These are phyloP conservation scores for Pseudodiploospora longispora DNA, from an alignment of 2,329 filamentous ascomycete genomes.

Conservation along the genomic window DNA sequence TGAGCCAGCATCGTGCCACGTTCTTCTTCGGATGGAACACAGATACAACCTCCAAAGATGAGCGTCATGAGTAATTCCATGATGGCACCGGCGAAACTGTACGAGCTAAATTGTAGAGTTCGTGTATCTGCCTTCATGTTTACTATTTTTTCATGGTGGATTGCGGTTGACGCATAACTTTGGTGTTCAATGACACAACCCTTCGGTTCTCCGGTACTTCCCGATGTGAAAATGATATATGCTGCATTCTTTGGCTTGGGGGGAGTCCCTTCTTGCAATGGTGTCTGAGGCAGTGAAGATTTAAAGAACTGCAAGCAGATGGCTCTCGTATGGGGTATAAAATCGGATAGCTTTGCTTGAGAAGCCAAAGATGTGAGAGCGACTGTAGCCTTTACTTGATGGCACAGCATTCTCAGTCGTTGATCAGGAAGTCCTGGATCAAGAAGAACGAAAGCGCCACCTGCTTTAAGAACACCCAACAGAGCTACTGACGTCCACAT, in stretches of 20 bases:
- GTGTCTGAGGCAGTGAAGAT: too few species aligned
- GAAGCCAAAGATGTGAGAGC: too few species aligned
- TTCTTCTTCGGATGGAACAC: constrained; percentile 7
- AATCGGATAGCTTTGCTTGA: too few species aligned
- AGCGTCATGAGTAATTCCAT: constrained; percentile 1
- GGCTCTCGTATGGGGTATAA: too few species aligned
- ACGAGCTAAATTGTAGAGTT: constrained; percentile 1
- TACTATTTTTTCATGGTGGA: not conserved
- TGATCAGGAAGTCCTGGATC: not conserved
- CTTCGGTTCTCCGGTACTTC: constrained; percentile 42
- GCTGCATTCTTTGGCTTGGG: too few species aligned
- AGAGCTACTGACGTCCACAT: not conserved
- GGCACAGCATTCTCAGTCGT: too few species aligned
- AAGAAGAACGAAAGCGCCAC: not conserved
- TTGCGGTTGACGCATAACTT: too few species aligned
- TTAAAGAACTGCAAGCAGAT: too few species aligned
- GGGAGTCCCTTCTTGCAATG: too few species aligned
- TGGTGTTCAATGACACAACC: constrained; percentile 15
- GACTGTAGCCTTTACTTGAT: too few species aligned
- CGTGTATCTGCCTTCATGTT: not conserved
- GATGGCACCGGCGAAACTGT: constrained; percentile 2
- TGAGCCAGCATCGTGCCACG: not conserved
- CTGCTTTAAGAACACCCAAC: not conserved
- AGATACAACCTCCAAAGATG: constrained; percentile 4
- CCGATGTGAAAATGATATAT: constrained; percentile 42